Percentiles rank a stretch among this genome's conserved stretches.
These are phyloP conservation scores for Petunia secreta DNA, from an alignment of 257 asterid genomes.

Conservation along the genomic window DNA sequence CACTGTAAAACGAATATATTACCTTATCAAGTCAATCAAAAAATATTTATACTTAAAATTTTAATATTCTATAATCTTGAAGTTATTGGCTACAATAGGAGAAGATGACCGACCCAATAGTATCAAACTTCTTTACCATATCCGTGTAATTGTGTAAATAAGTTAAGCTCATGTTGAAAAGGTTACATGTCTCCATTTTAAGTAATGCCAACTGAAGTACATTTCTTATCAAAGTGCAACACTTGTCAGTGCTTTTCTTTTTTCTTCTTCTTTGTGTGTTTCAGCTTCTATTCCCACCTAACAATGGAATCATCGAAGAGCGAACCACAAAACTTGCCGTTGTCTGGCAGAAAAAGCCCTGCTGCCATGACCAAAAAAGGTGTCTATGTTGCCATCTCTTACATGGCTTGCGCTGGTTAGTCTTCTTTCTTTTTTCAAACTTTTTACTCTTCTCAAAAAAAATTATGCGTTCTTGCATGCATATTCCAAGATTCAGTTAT, in stretches of 20 bases:
- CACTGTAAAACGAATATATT: too few species aligned
- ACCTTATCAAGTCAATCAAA: too few species aligned
- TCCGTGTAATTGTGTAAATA: too few species aligned
- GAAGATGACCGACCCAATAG: too few species aligned
- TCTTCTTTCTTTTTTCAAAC: not conserved
- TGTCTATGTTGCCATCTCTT: slow-evolving; percentile 36
- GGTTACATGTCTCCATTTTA: not conserved
- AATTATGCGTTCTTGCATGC: not conserved
- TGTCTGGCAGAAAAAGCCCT: slow-evolving; percentile 10
- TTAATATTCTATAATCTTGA: too few species aligned
- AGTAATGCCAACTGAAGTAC: not conserved
- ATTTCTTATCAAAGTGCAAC: not conserved
- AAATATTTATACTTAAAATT: too few species aligned
- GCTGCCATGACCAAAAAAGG: slow-evolving; percentile 31
- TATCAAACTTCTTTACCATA: too few species aligned
- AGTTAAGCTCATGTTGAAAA: not conserved
- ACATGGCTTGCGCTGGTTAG: slow-evolving; percentile 39
- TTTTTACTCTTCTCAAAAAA: not conserved
- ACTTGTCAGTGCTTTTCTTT: not conserved
- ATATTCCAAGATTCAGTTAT: not conserved
- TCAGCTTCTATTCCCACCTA: not conserved
- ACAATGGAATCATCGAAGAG: slow-evolving; percentile 23
- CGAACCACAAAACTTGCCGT: not conserved
- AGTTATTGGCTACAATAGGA: too few species aligned
- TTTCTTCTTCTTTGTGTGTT: not conserved